Evolutionary conservation across 768 basidiomycete genomes (phyloP), one percentile per base, ranked within the genome.

Genomic region (Xerocomellus chrysenteron): DNA sequence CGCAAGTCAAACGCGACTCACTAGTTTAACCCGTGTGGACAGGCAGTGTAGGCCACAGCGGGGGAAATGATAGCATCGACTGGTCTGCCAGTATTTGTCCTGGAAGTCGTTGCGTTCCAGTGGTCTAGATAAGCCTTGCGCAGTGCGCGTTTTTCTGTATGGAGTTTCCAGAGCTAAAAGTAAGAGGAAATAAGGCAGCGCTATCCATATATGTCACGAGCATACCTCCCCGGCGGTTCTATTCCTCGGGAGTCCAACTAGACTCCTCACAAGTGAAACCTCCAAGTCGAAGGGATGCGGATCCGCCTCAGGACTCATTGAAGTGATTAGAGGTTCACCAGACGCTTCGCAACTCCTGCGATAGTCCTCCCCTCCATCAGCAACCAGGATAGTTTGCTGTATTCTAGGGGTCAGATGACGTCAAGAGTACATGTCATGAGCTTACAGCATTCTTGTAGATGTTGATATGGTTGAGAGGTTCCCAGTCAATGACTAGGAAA

Each of bases 401-500:
- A 41, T 45, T 17, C 28, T 21, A 9, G 10, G 16, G 12, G 37
- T 59, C 36, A 58, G 44, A 13, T 5, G 7, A 32, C 17, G 30
- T 35, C 24, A 16, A 14, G n/a, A 48, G 43, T 2, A 19, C 17
- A 40, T 35, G 14, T n/a, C 4, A 19, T 44, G 10, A 43, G 43
- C 52, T 46, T 33, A 71, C 66, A 5, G 72, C 65, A 50, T 67
- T 62, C 47, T 54, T 56, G 50, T 65, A 64, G 8, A 77, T 68
- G 16, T 74, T 70, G 0, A 61, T 53, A 57, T 88, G 84, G 28
- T 82, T 78, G 44, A 77, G 66, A 0, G 84, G 82, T 43, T 78
- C 76, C 89, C 89, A 93, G 55, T 90, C 85, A 50, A 92, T 79
- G 11, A 92, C 59, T 57, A 26, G 13, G 6, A 40, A 1, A 43